A percentile compares a stretch with the other conserved stretches of the same genome.
phyloP scores from a whole-genome alignment of 2,329 filamentous ascomycete species.

The Bimuria novae-zelandiae region DNA sequence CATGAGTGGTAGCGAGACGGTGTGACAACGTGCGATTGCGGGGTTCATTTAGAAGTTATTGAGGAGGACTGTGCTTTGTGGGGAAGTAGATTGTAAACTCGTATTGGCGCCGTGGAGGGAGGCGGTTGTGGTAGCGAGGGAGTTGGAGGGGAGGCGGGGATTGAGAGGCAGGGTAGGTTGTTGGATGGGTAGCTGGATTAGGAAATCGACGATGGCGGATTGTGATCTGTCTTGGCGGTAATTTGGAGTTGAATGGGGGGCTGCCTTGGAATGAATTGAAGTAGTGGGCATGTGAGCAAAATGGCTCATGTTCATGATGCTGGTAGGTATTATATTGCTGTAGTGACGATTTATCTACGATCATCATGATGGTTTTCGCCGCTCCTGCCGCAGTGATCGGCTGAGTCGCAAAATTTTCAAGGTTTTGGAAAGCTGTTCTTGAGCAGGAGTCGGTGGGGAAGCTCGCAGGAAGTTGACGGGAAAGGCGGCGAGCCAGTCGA shows the following conservation, averaged over 20 bases:
- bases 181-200: neutral
- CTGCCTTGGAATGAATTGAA: neutral
- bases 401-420: too few species aligned
- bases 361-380: too few species aligned
- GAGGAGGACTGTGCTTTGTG: neutral
- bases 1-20: slow-evolving; percentile 1
- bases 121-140: neutral
- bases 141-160: neutral
- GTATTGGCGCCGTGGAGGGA: neutral
- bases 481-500: too few species aligned
- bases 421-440: too few species aligned
- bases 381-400: too few species aligned
- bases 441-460: too few species aligned
- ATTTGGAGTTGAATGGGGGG: slow-evolving; percentile 1
- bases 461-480: too few species aligned
- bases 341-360: too few species aligned
- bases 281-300: too few species aligned
- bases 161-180: neutral
- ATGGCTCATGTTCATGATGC: too few species aligned
- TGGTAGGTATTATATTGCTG: too few species aligned
- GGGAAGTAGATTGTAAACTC: neutral
- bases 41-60: slow-evolving; percentile 4
- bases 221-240: neutral
- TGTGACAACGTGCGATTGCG: slow-evolving; percentile 5
- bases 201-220: slow-evolving; percentile 4